Evolutionary conservation across 1,284 basidiomycete genomes (phyloP).

Genomic region (Waitea zeae): DNA sequence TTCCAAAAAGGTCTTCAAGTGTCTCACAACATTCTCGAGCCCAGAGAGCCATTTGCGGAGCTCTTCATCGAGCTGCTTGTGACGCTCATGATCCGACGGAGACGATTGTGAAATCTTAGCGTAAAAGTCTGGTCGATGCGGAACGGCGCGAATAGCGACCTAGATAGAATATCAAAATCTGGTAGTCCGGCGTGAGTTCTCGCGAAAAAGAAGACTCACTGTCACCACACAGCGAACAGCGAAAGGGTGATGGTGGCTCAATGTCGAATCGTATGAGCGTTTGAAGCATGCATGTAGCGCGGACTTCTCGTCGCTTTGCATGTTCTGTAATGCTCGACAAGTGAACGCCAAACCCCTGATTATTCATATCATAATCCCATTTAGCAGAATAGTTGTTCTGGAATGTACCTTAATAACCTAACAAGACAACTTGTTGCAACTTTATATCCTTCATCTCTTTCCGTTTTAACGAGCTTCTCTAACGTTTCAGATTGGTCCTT

Average conservation of each 20-base stretch:
- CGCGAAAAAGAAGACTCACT: constrained; percentile 45
- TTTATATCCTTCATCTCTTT: constrained; percentile 30
- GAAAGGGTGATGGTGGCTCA: constrained; percentile 76
- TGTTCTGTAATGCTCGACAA: constrained; percentile 62
- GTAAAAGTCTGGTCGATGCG: constrained; percentile 78
- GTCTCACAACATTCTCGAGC: constrained; percentile 53
- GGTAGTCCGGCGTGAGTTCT: no score
- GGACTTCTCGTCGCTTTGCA: constrained; percentile 47
- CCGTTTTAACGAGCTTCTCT: constrained; percentile 60
- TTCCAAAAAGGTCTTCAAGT: constrained; percentile 51
- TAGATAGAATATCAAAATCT: constrained; percentile 14
- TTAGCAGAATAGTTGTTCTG: constrained; percentile 5
- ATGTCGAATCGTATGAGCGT: constrained; percentile 70
- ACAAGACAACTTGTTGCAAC: constrained; percentile 49
- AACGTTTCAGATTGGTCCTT: constrained; percentile 52
- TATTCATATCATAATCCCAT: constrained; percentile 11
- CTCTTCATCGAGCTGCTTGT: constrained; percentile 59
- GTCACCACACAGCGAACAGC: constrained; percentile 70
- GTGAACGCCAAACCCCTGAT: constrained; percentile 71
- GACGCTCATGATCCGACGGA: constrained; percentile 33
- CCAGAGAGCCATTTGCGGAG: constrained; percentile 69
- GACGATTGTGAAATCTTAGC: constrained; percentile 52
- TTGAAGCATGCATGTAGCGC: constrained; percentile 79
- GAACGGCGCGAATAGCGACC: constrained; percentile 90
- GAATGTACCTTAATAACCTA: constrained; percentile 60